Conservation (phyloP, 1,284 basidiomycete genomes). For the Heterobasidion occidentale region DNA sequence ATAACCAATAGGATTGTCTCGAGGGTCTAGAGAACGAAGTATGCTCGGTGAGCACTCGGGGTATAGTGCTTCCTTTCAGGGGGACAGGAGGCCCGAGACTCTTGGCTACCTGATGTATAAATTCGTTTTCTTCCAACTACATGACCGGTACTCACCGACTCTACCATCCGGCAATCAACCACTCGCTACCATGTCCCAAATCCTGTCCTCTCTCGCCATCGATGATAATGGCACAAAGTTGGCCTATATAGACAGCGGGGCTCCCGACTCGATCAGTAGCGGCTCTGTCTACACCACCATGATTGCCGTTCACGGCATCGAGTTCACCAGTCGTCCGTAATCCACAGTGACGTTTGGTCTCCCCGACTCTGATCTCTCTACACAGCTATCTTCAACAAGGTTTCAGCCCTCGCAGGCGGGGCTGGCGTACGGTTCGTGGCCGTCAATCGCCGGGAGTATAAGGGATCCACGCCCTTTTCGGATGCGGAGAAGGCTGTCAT, state of each 20-base stretch:
- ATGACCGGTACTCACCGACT: no score
- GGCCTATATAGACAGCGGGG: background rate
- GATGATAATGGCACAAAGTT: background rate
- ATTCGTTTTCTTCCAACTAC: no score
- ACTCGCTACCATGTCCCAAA: no score
- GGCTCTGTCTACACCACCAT: slow-evolving; percentile 8
- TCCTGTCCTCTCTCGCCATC: background rate
- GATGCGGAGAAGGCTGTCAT: slow-evolving; percentile 15
- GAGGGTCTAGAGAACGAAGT: no score
- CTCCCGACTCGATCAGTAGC: background rate
- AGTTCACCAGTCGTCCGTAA: slow-evolving; percentile 7
- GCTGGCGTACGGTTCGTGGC: slow-evolving; percentile 11
- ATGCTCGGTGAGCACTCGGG: no score
- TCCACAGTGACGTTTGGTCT: background rate
- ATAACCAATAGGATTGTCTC: no score
- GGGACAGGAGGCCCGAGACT: no score
- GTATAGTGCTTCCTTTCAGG: no score
- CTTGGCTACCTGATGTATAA: no score
- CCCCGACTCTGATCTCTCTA: no score
- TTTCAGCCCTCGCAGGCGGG: background rate
- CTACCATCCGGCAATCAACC: no score
- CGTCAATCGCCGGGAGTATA: slow-evolving; percentile 15
- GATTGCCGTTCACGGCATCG: slow-evolving; percentile 12
- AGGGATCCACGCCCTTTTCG: slow-evolving; percentile 15
- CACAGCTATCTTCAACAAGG: background rate